Evolutionary conservation across 2,329 filamentous ascomycete species (phyloP), one percentile per base, ranked within the genome.

Genomic region (Dothideomycetidae sp.): DNA sequence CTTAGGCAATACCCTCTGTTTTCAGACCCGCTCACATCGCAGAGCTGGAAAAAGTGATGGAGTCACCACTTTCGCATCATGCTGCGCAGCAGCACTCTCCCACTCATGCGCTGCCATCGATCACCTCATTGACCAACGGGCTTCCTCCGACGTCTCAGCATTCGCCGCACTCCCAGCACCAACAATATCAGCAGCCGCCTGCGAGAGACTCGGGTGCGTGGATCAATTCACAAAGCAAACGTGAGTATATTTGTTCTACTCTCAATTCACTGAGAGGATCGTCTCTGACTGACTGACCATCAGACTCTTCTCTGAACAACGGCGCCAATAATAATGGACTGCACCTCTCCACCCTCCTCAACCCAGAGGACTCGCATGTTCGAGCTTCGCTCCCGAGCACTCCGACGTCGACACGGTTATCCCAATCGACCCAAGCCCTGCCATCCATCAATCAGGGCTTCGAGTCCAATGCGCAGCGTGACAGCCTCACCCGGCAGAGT

Each of bases 361-460:
- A 68, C 36, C 58, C 61, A 5, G 64, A 67, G 41, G 63, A 67
- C 34, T 65, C 63, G 18, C 63, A 64, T 17, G 59, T 60, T 12
- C 58, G 63, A 14, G 46, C 47, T 35, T 57, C 55, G 10, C 48
- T 58, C 7, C 62, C 64, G 1, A 64, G 60, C 40, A 67, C 64
- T 28, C 54, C 53, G 12, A 52, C 53, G 50, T 46, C 62, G 54
- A 45, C 59, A 51, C 19, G 60, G 49, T 44, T 59, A 41, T 53
- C 42, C 21, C 12, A 33, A 17, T 34, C 19, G 10, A 46, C 60
- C 41, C 51, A 53, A 14, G 54, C 50, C 26, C 55, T 75, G 7
- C 71, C 73, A 2, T 70, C 71, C 0, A 66, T 75, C 44, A 74
- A 73, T 36, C 70, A 74, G 46, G 60, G 57, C 13, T 65, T 65